Percentiles rank a stretch among this genome's conserved stretches.
phyloP scores from a whole-genome alignment of 805 yeast genomes.

The Pichia sporocuriosa region DNA sequence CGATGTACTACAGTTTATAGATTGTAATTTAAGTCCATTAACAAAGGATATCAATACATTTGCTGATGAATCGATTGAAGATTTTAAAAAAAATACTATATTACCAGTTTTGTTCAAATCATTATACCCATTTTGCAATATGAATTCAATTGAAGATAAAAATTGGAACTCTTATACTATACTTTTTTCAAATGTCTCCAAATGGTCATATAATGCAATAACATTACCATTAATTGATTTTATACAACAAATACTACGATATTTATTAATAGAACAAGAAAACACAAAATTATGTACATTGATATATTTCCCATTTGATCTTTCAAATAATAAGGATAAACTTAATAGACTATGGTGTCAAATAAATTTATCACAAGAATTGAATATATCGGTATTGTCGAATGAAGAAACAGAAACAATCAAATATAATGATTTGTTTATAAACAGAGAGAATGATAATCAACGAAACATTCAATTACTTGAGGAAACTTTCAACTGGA shows the following conservation, averaged over 20 bases:
- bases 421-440: slow-evolving; percentile 7
- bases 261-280: slow-evolving; percentile 10
- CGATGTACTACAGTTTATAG: not conserved
- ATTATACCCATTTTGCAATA: not conserved
- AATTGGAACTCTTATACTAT: slow-evolving; percentile 9
- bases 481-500: slow-evolving; percentile 7
- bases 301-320: slow-evolving; percentile 4
- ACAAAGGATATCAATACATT: not conserved
- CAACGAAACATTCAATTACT: not conserved
- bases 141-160: not conserved
- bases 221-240: slow-evolving; percentile 19
- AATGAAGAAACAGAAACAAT: too few relatives aligned
- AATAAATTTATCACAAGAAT: too few relatives aligned
- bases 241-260: slow-evolving; percentile 23
- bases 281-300: not conserved
- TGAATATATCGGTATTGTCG: too few relatives aligned
- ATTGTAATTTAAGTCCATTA: not conserved
- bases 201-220: slow-evolving; percentile 16
- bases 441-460: slow-evolving; percentile 1
- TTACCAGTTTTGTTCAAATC: not conserved
- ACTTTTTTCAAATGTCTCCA: slow-evolving; percentile 9
- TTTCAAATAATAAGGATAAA: not conserved
- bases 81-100: not conserved
- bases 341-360: not conserved
- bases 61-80: not conserved